Conservation (phyloP, 768 basidiomycete genomes). For the Collybia sp. region DNA sequence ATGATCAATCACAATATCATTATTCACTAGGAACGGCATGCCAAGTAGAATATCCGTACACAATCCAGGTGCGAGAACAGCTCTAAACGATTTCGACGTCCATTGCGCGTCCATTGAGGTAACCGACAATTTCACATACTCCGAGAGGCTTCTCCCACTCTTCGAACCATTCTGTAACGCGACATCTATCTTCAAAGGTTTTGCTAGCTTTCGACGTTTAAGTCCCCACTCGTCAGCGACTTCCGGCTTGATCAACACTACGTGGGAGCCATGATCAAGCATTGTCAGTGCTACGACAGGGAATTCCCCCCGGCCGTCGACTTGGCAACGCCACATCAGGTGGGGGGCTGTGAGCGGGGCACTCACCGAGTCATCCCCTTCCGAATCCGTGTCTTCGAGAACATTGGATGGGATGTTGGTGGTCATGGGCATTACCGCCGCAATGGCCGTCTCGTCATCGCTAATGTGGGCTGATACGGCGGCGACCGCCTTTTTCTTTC, state of each 20-base stretch:
- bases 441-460: no score
- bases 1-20: slow-evolving; percentile 18
- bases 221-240: background rate
- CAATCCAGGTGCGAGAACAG: slow-evolving; percentile 7
- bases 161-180: background rate
- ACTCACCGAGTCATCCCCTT: no score
- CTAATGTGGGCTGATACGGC: background rate
- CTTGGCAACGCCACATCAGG: slow-evolving; percentile 7
- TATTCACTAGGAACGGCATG: slow-evolving; percentile 15
- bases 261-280: background rate
- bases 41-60: slow-evolving; percentile 10
- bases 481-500: background rate
- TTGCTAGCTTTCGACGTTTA: background rate
- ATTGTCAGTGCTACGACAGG: background rate
- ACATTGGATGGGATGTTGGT: background rate
- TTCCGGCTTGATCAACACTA: background rate
- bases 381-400: slow-evolving; percentile 8
- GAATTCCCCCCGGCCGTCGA: background rate
- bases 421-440: background rate
- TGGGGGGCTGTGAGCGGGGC: slow-evolving; percentile 5
- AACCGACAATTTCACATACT: slow-evolving; percentile 12
- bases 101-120: slow-evolving; percentile 5
- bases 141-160: background rate
- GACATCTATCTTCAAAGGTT: background rate
- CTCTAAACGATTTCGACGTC: background rate